Conservation (phyloP, 2,329 filamentous ascomycete genomes). For the Diaporthe caulivora region DNA sequence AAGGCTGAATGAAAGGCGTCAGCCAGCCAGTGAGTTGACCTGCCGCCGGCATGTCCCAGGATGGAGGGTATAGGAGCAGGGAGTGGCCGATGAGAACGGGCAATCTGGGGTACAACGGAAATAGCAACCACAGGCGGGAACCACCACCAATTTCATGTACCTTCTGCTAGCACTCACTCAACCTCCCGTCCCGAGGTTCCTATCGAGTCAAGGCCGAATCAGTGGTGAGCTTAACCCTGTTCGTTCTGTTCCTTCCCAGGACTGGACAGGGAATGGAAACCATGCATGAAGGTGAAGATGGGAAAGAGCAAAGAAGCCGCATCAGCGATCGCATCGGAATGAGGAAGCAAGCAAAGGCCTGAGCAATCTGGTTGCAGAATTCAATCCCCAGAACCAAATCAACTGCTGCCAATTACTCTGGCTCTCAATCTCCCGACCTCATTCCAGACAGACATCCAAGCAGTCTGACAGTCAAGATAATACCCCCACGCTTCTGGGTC, state of each 20-base stretch:
- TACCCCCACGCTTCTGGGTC: not conserved
- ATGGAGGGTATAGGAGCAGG: conserved; percentile 33
- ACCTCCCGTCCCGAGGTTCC: not conserved
- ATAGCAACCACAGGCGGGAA: not conserved
- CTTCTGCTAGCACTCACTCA: not conserved
- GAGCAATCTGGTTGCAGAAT: not conserved
- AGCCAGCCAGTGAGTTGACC: not conserved
- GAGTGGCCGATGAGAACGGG: not conserved
- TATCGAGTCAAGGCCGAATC: not conserved
- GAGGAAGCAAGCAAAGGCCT: not conserved
- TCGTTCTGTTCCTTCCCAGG: not conserved
- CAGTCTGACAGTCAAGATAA: not conserved
- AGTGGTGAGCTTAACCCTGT: not conserved
- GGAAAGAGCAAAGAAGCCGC: not conserved
- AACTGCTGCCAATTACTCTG: not conserved
- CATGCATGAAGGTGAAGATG: not conserved
- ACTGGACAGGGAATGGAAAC: not conserved
- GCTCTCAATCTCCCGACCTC: conserved; percentile 8
- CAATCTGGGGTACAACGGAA: not conserved
- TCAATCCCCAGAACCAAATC: not conserved
- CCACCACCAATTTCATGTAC: not conserved
- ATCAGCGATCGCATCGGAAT: conserved; percentile 3
- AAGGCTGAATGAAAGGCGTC: conserved; percentile 14
- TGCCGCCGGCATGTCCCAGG: conserved; percentile 8
- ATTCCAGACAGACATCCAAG: conserved; percentile 1